Conservation (phyloP, 1,284 basidiomycete species). For the Rhizoctonia solani region DNA sequence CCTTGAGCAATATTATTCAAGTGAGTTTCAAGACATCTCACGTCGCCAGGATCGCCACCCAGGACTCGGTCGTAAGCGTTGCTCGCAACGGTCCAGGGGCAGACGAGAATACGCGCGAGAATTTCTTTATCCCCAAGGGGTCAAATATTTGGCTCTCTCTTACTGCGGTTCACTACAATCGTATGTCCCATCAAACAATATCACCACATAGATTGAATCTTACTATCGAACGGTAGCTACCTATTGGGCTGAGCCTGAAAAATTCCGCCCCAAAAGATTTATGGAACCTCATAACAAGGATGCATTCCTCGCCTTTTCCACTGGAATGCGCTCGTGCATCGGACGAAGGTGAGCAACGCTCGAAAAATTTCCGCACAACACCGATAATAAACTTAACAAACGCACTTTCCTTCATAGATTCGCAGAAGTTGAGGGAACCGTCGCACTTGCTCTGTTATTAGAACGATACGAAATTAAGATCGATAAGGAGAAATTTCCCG, state of each 20-base stretch:
- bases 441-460: slow-evolving; percentile 18
- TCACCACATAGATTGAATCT: background rate
- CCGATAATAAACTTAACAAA: too few species aligned
- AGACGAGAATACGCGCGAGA: background rate
- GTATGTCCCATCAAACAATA: background rate
- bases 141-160: background rate
- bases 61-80: slow-evolving; percentile 12
- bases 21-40: background rate
- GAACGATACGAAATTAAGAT: slow-evolving; percentile 22
- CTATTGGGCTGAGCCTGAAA: slow-evolving; percentile 35
- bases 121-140: background rate
- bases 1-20: background rate
- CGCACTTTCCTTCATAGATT: too few species aligned
- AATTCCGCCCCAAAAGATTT: slow-evolving; percentile 33
- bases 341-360: slow-evolving; percentile 29
- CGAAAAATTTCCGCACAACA: too few species aligned
- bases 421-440: slow-evolving; percentile 33
- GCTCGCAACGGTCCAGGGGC: slow-evolving; percentile 1
- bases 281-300: slow-evolving; percentile 15
- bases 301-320: too few species aligned
- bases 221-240: slow-evolving; percentile 6
- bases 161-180: slow-evolving; percentile 12
- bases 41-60: background rate
- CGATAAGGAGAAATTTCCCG: slow-evolving; percentile 20
- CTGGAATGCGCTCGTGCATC: slow-evolving; percentile 29